Base-by-base conservation (phyloP, 495 filamentous ascomycete species). In the Podospora pseudoanserina region DNA sequence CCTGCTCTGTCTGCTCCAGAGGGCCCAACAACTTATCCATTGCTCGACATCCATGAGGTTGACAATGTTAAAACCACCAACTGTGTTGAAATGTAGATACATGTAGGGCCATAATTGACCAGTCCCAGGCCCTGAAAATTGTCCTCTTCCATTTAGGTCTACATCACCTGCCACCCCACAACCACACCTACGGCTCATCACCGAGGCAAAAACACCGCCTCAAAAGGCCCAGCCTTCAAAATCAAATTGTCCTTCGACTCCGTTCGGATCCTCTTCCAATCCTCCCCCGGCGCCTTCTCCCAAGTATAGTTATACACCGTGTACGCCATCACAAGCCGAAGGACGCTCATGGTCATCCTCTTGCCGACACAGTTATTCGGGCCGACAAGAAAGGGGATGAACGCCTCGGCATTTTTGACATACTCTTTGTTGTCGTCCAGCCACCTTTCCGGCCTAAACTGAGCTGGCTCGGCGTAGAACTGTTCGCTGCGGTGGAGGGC, bases 361-460 rank as follows among this genome's bases (percentile, higher is more conserved):
- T 75, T 77, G 3, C 76, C 78, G 1, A 72, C 63, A 55, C 77
- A 79, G 20, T 67, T 76, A 53, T 69, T 67, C 0, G 74, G 70
- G 0, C 77, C 81, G 3, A 71, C 23, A 2, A 77, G 78, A 68
- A 87, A 89, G 0, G 87, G 87, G 3, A 76, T 70, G 61, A 84
- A 89, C 0, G 82, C 85, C 7, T 71, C 72, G 63, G 76, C 81
- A 53, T 85, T 74, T 4, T 69, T 74, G 59, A 82, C 74, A 59
- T 86, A 73, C 20, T 1, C 30, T 86, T 82, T 0, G 76, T 74
- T 54, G 20, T 70, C 70, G 0, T 73, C 73, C 65, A 71, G 78
- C 84, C 85, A 88, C 32, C 88, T 78, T 70, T 87, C 86, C 0
- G 86, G 86, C 34, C 86, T 63, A 23, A 64, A 61, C 3, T 67